phyloP scores from a whole-genome alignment of 2,329 filamentous ascomycete genomes.

The Aspergillus ochraceus region DNA sequence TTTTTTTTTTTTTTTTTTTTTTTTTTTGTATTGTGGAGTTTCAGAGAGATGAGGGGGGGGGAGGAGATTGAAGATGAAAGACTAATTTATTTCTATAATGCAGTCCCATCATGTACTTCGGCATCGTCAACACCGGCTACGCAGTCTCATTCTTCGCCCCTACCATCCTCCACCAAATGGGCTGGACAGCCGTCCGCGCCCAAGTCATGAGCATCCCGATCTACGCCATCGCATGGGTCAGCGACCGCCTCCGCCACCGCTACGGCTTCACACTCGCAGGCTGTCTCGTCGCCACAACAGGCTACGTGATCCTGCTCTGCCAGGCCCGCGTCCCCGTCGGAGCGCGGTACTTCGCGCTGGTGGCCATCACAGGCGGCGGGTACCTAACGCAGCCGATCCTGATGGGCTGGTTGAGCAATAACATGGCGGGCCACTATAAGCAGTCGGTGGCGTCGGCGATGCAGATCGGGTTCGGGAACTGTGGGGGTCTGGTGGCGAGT shows the following conservation, averaged over 20 bases:
- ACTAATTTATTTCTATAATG: no score
- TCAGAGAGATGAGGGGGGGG: no score
- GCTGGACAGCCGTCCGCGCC: constrained; percentile 54
- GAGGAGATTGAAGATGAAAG: constrained; percentile 18
- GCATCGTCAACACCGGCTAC: constrained; percentile 54
- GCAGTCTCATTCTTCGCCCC: constrained; percentile 45
- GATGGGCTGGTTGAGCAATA: constrained; percentile 59
- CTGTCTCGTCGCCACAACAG: constrained; percentile 51
- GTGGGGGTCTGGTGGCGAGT: constrained; percentile 36
- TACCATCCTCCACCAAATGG: constrained; percentile 50
- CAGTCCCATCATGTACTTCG: constrained; percentile 62
- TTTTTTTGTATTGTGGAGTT: background rate
- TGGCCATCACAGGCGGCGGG: constrained; percentile 55
- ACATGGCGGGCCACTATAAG: constrained; percentile 60
- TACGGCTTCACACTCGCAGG: constrained; percentile 57
- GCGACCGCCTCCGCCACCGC: constrained; percentile 53
- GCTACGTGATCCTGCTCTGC: constrained; percentile 57
- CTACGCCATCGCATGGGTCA: constrained; percentile 57
- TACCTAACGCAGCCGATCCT: constrained; percentile 58
- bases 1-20: constrained; percentile 2
- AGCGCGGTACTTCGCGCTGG: constrained; percentile 56
- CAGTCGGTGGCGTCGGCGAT: constrained; percentile 54
- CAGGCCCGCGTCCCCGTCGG: constrained; percentile 50
- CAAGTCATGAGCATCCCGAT: constrained; percentile 55
- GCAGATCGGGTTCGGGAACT: constrained; percentile 44